Percentiles rank a stretch among this genome's conserved stretches.
phyloP scores from a whole-genome alignment of 345 rosid species.

The Mangifera indica region DNA sequence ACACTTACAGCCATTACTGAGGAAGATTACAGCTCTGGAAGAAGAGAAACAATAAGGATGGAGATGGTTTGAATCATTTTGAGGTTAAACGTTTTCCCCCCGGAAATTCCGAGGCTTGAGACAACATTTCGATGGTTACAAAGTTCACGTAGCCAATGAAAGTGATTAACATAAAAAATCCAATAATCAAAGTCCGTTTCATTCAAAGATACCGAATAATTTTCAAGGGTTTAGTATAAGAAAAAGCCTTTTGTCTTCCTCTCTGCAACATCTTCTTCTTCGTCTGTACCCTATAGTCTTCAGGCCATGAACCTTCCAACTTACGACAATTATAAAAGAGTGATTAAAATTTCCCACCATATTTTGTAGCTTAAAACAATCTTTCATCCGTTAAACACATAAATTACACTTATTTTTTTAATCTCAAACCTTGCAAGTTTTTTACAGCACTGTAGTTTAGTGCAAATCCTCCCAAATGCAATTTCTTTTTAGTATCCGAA shows the following conservation, averaged over 20 bases:
- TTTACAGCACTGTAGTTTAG: too few relatives aligned
- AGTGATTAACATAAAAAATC: background rate
- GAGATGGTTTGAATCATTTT: background rate
- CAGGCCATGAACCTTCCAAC: background rate
- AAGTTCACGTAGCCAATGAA: constrained; percentile 8
- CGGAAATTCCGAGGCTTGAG: constrained; percentile 27
- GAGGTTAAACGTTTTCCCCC: background rate
- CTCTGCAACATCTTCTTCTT: constrained; percentile 3
- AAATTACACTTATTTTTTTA: too few relatives aligned
- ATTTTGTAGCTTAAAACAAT: too few relatives aligned
- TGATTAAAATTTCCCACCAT: too few relatives aligned
- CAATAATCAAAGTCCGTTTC: background rate
- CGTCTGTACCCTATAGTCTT: background rate
- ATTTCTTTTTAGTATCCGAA: too few relatives aligned
- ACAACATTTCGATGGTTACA: constrained; percentile 23
- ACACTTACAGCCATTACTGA: constrained; percentile 33
- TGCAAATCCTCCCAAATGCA: too few relatives aligned
- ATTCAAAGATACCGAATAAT: constrained; percentile 1
- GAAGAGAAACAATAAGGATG: background rate
- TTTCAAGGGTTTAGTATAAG: background rate
- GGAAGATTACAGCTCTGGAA: background rate
- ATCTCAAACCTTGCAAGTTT: too few relatives aligned
- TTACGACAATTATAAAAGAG: background rate
- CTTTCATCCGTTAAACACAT: too few relatives aligned
- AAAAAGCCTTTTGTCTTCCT: constrained; percentile 13